Evolutionary conservation across 345 rosid genomes (phyloP), one percentile per base, ranked within the genome.

Genomic region (Linum usitatissimum): DNA sequence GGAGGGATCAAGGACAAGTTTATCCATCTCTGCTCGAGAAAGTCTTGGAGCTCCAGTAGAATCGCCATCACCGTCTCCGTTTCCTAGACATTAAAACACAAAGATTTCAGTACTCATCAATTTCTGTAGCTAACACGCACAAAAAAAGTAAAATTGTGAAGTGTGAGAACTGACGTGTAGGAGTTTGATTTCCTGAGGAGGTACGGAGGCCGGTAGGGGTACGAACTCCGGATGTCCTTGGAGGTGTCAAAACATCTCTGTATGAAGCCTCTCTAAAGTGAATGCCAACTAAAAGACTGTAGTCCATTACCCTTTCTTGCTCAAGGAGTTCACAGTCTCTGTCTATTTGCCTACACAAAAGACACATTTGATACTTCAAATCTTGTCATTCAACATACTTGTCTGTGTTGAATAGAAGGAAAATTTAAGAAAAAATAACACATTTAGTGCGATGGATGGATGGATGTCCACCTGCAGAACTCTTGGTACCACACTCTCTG

Each of bases 261-360:
- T 60, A 48, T 0, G 87, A 64, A 69, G 83, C 75, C 61, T 84
- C 88, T 57, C 81, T 77, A 65, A 93, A 93, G 73, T 93, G 99
- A 74, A 93, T 75, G 49, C 99, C 99, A 30, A 93, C 74, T 70
- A 93, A 69, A 55, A 93, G 82, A 80, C 97, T 93, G 62, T 93
- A 93, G 64, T 93, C 99, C 99, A 93, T 93, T 40, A 93, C 90
- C 66, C 97, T 84, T 71, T 87, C 97, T 70, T 86, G 89, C 65
- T 90, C 94, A 66, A 93, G 96, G 55, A 93, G 83, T 42, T 90
- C 99, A 65, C 97, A 93, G 67, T 93, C 99, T 72, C 81, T 80
- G 66, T 86, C 97, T 53, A 90, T 90, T 87, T 93, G 97, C 80
- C 97, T 92, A 93, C 69, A 75, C 6, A 51, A 56, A 23, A 9